Conservation (phyloP, 495 filamentous ascomycete genomes). For the Penicillium manginii region DNA sequence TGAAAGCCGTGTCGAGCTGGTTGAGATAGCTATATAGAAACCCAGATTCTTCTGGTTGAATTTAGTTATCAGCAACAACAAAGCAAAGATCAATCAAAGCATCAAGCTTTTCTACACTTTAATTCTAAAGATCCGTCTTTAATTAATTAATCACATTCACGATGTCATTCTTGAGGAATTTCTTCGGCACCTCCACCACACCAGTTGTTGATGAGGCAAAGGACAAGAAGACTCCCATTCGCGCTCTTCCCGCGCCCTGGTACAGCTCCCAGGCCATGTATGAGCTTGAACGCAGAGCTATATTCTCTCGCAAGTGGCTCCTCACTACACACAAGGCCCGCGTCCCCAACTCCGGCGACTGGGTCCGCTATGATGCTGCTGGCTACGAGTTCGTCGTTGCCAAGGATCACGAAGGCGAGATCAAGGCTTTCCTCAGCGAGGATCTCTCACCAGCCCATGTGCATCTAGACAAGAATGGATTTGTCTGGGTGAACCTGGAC, state of each 20-base stretch:
- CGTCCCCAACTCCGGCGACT: conserved; percentile 48
- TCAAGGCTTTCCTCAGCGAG: conserved; percentile 55
- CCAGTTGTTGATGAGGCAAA: conserved; percentile 13
- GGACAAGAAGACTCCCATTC: conserved; percentile 30
- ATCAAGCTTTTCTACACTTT: conserved; percentile 27
- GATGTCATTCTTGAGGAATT: conserved; percentile 38
- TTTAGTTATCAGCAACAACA: conserved; percentile 8
- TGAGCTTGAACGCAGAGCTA: conserved; percentile 50
- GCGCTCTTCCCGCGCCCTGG: conserved; percentile 50
- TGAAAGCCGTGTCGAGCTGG: background rate
- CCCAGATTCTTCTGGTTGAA: background rate
- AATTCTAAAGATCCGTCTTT: conserved; percentile 15
- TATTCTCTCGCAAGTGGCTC: conserved; percentile 54
- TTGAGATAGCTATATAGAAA: conserved; percentile 6
- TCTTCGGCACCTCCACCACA: conserved; percentile 29
- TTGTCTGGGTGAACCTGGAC: conserved; percentile 54
- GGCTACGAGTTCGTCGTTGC: conserved; percentile 50
- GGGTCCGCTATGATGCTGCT: conserved; percentile 46
- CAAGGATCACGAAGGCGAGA: conserved; percentile 43
- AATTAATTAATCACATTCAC: conserved; percentile 9
- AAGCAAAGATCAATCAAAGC: conserved; percentile 2
- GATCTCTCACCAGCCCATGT: conserved; percentile 42
- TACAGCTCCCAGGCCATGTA: conserved; percentile 51
- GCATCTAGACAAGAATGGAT: conserved; percentile 50
- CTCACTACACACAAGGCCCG: conserved; percentile 52